phyloP scores from a whole-genome alignment of 164 flowering plant species.

The Stephania yunnanensis region DNA sequence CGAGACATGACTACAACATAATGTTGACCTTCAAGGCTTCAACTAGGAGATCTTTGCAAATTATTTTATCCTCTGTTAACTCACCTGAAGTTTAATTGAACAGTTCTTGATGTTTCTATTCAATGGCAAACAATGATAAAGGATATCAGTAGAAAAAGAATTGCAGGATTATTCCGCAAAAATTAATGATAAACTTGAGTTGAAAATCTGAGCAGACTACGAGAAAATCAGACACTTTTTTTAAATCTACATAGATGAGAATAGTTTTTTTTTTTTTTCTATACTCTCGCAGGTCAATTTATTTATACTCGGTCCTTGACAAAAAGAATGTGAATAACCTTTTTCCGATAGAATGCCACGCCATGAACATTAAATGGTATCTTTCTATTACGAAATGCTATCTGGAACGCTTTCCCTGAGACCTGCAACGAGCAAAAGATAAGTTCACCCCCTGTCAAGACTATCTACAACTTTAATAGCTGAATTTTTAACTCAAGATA shows the following conservation, averaged over 20 bases:
- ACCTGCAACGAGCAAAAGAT: conserved; percentile 36
- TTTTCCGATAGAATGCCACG: conserved; percentile 92
- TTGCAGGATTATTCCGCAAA: not conserved
- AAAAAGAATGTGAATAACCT: conserved; percentile 39
- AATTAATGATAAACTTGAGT: not conserved
- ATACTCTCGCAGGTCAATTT: too few relatives aligned
- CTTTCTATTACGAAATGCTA: conserved; percentile 68
- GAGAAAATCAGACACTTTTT: not conserved
- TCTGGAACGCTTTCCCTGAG: conserved; percentile 77
- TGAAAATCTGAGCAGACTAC: not conserved
- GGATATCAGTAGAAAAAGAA: not conserved
- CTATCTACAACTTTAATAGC: not conserved
- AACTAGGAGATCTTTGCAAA: too few relatives aligned
- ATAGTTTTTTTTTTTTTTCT: not conserved
- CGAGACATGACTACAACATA: too few relatives aligned
- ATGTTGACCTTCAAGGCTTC: too few relatives aligned
- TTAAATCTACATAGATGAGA: not conserved
- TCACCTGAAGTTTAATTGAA: not conserved
- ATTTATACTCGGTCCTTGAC: not conserved
- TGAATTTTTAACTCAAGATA: conserved; percentile 4
- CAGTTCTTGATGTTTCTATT: not conserved
- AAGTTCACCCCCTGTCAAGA: not conserved
- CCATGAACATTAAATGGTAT: conserved; percentile 92
- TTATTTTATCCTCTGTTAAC: too few relatives aligned
- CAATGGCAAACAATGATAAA: not conserved